Evolutionary conservation across 495 filamentous ascomycete genomes (phyloP), one percentile per base, ranked within the genome.

Genomic region (Arthonia radiata): DNA sequence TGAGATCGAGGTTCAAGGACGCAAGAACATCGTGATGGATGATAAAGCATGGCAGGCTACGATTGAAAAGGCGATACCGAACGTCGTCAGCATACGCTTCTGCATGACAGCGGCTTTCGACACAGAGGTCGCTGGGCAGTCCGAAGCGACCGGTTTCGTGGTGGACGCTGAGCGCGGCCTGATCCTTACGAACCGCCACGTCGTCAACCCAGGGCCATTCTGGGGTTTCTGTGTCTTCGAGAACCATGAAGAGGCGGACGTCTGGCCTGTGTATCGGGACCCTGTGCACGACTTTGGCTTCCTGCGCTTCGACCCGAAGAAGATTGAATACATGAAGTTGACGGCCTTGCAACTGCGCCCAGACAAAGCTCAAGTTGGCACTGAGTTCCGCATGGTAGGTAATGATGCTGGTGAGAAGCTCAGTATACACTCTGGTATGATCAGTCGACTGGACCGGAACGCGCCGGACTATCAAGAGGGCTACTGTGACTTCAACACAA

Each of bases 341-440:
- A 62, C 63, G 2, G 70, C 74, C 29, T 59, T 99, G 15, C 53
- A 61, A 25, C 62, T 99, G 12, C 62, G 80, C 18, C 86, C 86
- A n/a, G 81, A 92, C 39, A 44, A 23, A 13, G 10, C 17, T 51
- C 40, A 48, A 26, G 86, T 97, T 17, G 86, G 86, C 15, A 64
- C 67, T 3, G 86, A 94, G 48, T 93, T 99, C 35, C 56, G 89
- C 34, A 89, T 99, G 3, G 86, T 99, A 10, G 86, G 86, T 52
- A 99, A 99, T 44, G 86, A 99, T 54, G 86, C 86, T 22, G 86
- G 86, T 26, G 86, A 99, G 44, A 99, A 99, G 56, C 67, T 99
- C 30, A 91, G 80, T 51, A 99, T 99, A 40, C 56, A 94, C 18
- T 94, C 89, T 8, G 86, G 86, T 34, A 82, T 99, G 15, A 99